phyloP scores from a whole-genome alignment of 805 yeast species.

The Yarrowia phangngaensis region DNA sequence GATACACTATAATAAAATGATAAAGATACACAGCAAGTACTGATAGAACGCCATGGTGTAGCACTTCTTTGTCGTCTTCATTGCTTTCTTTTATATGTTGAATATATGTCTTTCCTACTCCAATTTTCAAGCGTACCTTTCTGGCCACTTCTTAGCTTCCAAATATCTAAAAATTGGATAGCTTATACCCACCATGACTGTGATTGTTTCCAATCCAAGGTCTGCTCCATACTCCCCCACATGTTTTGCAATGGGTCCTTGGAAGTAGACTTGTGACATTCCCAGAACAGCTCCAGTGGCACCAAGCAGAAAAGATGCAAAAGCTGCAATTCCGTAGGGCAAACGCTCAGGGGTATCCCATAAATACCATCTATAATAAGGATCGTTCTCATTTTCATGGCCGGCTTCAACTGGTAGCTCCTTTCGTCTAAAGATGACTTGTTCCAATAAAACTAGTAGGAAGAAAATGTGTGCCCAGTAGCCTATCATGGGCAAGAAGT shows the following conservation, averaged over 20 bases:
- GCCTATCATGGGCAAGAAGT: conserved; percentile 86
- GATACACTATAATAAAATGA: no score
- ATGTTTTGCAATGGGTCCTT: conserved; percentile 65
- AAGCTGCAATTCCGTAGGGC: conserved; percentile 70
- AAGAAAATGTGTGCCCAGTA: conserved; percentile 86
- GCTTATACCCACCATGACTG: conserved; percentile 45
- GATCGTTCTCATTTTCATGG: conserved; percentile 38
- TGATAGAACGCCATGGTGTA: no score
- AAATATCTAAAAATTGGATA: conserved; percentile 64
- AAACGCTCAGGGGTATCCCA: conserved; percentile 64
- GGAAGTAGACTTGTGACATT: conserved; percentile 82
- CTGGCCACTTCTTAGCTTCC: conserved; percentile 49
- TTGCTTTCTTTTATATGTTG: no score
- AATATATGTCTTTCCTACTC: no score
- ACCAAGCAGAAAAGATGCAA: conserved; percentile 61
- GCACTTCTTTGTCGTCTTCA: no score
- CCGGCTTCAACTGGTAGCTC: conserved; percentile 37
- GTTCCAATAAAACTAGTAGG: conserved; percentile 67
- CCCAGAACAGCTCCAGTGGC: conserved; percentile 81
- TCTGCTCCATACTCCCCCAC: conserved; percentile 74
- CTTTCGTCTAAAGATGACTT: conserved; percentile 59
- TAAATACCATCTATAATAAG: conserved; percentile 61
- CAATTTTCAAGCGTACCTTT: conserved; percentile 4
- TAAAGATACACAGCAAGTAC: no score
- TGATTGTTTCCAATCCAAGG: conserved; percentile 74